These are phyloP conservation scores for Plantago ovata DNA, from an alignment of 257 asterid genomes.

Conservation along the genomic window DNA sequence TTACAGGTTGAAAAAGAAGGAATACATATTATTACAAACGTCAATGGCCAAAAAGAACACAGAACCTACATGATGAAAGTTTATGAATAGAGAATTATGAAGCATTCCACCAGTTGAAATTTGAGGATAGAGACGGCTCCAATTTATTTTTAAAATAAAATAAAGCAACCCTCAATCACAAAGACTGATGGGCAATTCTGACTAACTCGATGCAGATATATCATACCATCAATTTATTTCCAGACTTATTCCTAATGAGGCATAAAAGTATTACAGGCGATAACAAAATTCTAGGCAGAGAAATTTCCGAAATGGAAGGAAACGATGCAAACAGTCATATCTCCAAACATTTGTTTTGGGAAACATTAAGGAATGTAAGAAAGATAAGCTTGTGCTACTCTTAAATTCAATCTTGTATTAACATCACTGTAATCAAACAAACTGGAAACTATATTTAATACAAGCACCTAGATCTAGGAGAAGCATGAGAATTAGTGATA, in stretches of 20 bases:
- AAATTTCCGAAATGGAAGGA: neutral
- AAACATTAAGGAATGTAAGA: no score
- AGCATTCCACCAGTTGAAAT: no score
- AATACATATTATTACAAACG: neutral
- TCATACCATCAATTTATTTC: no score
- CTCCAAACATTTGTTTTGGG: neutral
- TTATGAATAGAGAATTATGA: no score
- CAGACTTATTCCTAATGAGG: no score
- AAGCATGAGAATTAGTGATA: neutral
- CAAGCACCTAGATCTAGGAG: neutral
- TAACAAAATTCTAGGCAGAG: neutral
- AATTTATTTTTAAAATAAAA: no score
- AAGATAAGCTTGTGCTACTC: no score
- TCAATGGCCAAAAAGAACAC: constrained; percentile 1
- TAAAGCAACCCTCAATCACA: no score
- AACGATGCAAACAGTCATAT: neutral
- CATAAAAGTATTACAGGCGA: neutral
- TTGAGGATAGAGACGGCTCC: no score
- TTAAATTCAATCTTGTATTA: neutral
- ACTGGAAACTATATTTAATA: neutral
- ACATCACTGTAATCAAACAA: neutral
- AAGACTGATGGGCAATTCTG: no score
- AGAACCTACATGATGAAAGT: neutral
- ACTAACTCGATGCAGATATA: no score
- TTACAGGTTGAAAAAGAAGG: neutral